Conservation (phyloP, 768 basidiomycete genomes). For the Amanita fuliginea region DNA sequence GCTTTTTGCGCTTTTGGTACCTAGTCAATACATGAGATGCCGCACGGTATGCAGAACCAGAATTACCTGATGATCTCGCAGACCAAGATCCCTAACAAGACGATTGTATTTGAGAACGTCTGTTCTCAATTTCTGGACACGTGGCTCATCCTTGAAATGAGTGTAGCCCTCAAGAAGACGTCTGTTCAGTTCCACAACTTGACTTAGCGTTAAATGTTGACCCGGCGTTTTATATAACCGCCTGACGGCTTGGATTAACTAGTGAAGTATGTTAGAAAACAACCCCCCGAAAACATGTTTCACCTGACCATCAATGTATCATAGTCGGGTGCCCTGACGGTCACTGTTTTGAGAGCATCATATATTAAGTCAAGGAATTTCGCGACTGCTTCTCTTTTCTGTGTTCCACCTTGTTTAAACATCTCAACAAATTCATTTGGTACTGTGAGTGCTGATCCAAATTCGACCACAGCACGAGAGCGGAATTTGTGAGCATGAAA, state of each 20-base stretch:
- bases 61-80: slow-evolving; percentile 85
- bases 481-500: slow-evolving; percentile 83
- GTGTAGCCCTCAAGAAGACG: slow-evolving; percentile 89
- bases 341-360: slow-evolving; percentile 91
- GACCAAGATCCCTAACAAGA: slow-evolving; percentile 74
- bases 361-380: slow-evolving; percentile 88
- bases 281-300: slow-evolving; percentile 1
- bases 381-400: slow-evolving; percentile 84
- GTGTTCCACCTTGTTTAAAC: slow-evolving; percentile 81
- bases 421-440: slow-evolving; percentile 79
- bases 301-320: slow-evolving; percentile 87
- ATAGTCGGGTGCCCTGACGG: slow-evolving; percentile 90
- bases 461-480: slow-evolving; percentile 94
- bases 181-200: slow-evolving; percentile 91
- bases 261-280: background rate
- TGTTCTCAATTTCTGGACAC: slow-evolving; percentile 66
- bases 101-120: slow-evolving; percentile 89
- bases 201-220: slow-evolving; percentile 86
- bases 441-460: slow-evolving; percentile 86
- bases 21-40: slow-evolving; percentile 21
- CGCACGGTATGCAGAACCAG: background rate
- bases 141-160: slow-evolving; percentile 87
- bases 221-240: slow-evolving; percentile 91
- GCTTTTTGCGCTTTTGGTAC: slow-evolving; percentile 83
- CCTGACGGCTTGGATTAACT: slow-evolving; percentile 94